Percentiles rank a stretch among this genome's conserved stretches.
phyloP scores from a whole-genome alignment of 306 rosid genomes.

The Dryas octopetala region DNA sequence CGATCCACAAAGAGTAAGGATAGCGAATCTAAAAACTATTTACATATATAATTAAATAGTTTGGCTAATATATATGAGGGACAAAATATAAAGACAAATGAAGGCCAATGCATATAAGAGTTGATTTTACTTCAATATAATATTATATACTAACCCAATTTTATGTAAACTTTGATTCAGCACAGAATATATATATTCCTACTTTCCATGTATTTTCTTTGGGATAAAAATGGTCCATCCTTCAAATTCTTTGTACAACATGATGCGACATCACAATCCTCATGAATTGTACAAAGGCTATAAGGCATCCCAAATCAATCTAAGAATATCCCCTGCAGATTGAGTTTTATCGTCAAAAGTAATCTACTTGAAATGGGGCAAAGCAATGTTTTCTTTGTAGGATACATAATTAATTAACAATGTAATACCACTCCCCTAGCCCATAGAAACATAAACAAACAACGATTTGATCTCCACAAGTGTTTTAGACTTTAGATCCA shows the following conservation, averaged over 20 bases:
- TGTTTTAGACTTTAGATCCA: too few relatives aligned
- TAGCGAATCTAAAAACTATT: too few relatives aligned
- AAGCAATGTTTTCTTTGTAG: neutral
- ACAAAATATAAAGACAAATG: too few relatives aligned
- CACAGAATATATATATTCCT: neutral
- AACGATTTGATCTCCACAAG: too few relatives aligned
- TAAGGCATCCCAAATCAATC: neutral
- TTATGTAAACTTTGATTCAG: neutral
- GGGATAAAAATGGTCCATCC: neutral
- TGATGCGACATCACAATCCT: neutral
- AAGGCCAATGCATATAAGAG: too few relatives aligned
- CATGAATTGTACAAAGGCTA: neutral
- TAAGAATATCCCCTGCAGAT: neutral
- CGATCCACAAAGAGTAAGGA: too few relatives aligned
- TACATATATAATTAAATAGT: too few relatives aligned
- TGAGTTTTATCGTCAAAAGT: slow-evolving; percentile 8
- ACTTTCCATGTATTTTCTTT: neutral
- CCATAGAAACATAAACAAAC: neutral
- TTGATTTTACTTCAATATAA: too few relatives aligned
- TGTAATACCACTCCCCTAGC: neutral
- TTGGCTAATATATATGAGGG: too few relatives aligned
- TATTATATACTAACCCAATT: neutral
- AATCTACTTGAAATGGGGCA: neutral
- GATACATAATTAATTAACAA: neutral
- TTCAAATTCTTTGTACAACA: neutral